Evolutionary conservation across 306 rosid species (phyloP), one percentile per base, ranked within the genome.

Genomic region (Pterocarpus macrocarpus): DNA sequence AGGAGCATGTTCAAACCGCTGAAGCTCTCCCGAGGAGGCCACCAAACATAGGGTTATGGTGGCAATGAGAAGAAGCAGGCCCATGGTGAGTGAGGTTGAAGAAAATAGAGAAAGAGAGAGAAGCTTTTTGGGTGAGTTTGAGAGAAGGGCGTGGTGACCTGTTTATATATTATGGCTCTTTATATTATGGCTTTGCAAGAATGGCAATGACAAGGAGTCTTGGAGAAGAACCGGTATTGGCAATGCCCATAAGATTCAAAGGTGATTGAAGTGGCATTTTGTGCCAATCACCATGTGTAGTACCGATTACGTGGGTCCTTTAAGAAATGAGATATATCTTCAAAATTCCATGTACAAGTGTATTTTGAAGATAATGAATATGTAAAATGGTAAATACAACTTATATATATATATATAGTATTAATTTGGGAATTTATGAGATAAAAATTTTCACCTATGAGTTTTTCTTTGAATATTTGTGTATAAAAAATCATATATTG

Each of bases 1-100:
- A 4, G 80, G 71, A 16, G 80, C 66, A 28, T 73, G 59, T 32
- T 78, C 67, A 35, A 83, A 83, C 35, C 56, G 62, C 39, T 72
- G 44, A 78, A 83, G 72, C 38, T 14, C 59, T 57, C 76, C 80
- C 0, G 43, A 83, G 36, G 72, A 64, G 32, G 34, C 64, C 56
- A 45, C 80, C 75, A 83, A 83, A 77, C 57, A 64, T 43, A 71
- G 44, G 9, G 32, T 65, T 64, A 77, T 33, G 70, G 45, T 14
- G 14, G 63, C 74, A 53, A 77, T 14, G 16, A 77, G 41, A 41
- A 70, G 36, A 82, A 78, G 28, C 3, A 69, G 7, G 4, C 15
- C 4, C 86, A 77, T 77, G 73, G 28, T 22, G 28, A 22, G 69
- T 67, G 56, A 44, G 15, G 38, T 41, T n/a, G 1, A 57, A 73